Base-by-base conservation (phyloP, 257 asterid genomes). In the Fraxinus excelsior region DNA sequence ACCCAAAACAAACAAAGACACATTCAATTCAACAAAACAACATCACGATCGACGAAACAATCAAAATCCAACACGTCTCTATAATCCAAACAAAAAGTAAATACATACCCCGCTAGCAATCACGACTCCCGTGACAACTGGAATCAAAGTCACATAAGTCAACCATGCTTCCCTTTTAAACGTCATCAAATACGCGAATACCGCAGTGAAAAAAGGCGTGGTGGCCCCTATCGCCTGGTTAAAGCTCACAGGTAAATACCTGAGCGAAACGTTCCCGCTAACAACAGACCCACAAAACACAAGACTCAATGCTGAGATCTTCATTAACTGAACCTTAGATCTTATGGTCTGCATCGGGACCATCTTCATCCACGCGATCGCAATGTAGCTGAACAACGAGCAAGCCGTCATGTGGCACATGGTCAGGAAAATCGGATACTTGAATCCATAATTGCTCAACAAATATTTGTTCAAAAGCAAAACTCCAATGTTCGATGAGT, bases 331-430 rank as follows among this genome's bases (percentile, higher is more conserved):
- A 81, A 87, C 91, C 86, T 88, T 89, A 81, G 97, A 93, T 91
- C 96, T 88, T 87, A 93, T 82, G 2, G 96, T 86, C 84, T 93
- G 97, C 96, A 93, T 86, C 73, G 97, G 97, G 34, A 90, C 97
- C 77, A 92, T 84, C 90, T 88, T 91, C 94, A 92, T 67, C 97
- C 97, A 92, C 32, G 91, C 96, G 80, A 93, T 93, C 42, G 96
- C 97, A 72, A 93, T 84, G 86, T 93, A 93, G 89, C 97, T 93
- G 68, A 93, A 81, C 87, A 91, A 74, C 35, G 97, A 89, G 82
- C 97, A 93, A 19, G 97, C 94, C 72, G 94, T 91, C 97, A 92
- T 92, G 81, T 91, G 97, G 67, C 96, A 92, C 96, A 92, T 91
- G 73, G 96, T 92, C 29, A 91, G 32, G 87, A 93, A 93, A 80